Percentiles rank a stretch among this genome's conserved stretches.
These are phyloP conservation scores for Oryza brachyantha DNA, from an alignment of 176 grass and related monocot species.

Conservation along the genomic window DNA sequence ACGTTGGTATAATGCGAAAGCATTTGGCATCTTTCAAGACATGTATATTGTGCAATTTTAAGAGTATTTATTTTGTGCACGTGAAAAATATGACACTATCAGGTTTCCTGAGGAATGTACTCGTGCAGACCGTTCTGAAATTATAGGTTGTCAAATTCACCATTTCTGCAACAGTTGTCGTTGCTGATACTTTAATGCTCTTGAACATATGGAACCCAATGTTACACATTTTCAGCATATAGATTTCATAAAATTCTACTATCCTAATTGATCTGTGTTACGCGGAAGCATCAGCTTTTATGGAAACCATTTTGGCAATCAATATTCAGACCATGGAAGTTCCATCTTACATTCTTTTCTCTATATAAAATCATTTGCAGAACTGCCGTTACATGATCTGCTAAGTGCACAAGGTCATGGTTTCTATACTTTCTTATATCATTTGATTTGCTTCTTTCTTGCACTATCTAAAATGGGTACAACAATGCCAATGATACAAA, in stretches of 20 bases:
- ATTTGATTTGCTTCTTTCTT: neutral
- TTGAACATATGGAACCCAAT: neutral
- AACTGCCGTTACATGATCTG: neutral
- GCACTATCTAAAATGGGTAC: neutral
- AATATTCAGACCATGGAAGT: neutral
- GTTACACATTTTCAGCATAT: neutral
- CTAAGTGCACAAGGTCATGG: neutral
- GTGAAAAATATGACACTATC: conserved; percentile 13
- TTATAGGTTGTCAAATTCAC: neutral
- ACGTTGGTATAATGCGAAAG: neutral
- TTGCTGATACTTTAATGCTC: neutral
- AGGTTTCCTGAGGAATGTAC: neutral
- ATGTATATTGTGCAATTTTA: neutral
- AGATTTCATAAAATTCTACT: neutral
- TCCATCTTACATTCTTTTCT: neutral
- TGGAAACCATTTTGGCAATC: neutral
- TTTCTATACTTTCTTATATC: conserved; percentile 20
- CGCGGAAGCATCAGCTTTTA: neutral
- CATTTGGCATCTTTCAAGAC: neutral
- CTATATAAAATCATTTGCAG: neutral
- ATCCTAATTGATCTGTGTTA: neutral
- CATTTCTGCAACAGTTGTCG: neutral
- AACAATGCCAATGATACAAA: neutral
- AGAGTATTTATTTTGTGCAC: neutral
- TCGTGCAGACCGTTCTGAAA: neutral